These are phyloP conservation scores for Lentinula sp. DNA, from an alignment of 768 basidiomycete genomes.

Conservation along the genomic window DNA sequence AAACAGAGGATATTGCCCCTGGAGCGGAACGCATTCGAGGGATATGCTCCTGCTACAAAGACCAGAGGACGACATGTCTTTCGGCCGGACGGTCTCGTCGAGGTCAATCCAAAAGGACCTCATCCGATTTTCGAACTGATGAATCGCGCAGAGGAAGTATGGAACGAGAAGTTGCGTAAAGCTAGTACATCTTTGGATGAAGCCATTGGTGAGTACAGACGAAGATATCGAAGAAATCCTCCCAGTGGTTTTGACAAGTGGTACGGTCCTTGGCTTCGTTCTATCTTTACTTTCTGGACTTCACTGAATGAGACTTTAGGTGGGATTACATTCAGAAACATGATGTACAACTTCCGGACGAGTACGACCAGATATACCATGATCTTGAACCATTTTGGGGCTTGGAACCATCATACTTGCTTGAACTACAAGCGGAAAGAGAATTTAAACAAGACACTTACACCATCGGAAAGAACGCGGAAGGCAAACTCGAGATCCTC, in stretches of 20 bases:
- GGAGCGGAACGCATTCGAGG: background rate
- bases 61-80: background rate
- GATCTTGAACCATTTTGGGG: slow-evolving; percentile 41
- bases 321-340: slow-evolving; percentile 40
- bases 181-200: slow-evolving; percentile 31
- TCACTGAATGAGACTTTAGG: slow-evolving; percentile 16
- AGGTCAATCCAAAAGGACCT: slow-evolving; percentile 25
- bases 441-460: slow-evolving; percentile 26
- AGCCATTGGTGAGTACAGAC: slow-evolving; percentile 32
- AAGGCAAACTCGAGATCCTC: slow-evolving; percentile 8
- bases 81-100: slow-evolving; percentile 23
- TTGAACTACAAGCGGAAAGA: slow-evolving; percentile 17
- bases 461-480: slow-evolving; percentile 25
- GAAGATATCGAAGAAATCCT: slow-evolving; percentile 28
- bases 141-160: slow-evolving; percentile 25
- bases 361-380: slow-evolving; percentile 44
- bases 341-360: slow-evolving; percentile 44
- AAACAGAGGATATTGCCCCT: background rate
- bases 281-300: background rate
- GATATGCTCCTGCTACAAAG: background rate
- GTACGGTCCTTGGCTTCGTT: slow-evolving; percentile 18
- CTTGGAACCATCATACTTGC: slow-evolving; percentile 25
- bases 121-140: slow-evolving; percentile 45
- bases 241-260: slow-evolving; percentile 42
- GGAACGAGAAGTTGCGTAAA: slow-evolving; percentile 28